Evolutionary conservation across 1,139 yeast species (phyloP).

Genomic region (Blastobotrys persicus): DNA sequence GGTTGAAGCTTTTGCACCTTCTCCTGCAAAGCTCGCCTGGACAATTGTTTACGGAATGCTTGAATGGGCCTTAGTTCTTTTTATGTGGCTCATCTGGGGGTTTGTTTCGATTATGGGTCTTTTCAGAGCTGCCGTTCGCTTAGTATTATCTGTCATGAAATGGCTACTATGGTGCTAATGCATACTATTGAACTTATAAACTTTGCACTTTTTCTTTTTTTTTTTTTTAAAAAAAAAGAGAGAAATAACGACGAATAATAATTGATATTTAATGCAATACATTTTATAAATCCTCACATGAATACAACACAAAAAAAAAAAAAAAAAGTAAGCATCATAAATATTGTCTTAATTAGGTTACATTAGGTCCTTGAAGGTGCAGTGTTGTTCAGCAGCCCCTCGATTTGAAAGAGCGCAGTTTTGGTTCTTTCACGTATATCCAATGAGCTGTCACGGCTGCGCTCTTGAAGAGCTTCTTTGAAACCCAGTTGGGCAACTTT

Average conservation of each 20-base stretch:
- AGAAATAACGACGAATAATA: too few relatives aligned
- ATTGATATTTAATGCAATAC: too few relatives aligned
- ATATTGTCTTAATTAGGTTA: background rate
- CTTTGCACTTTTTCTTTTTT: too few relatives aligned
- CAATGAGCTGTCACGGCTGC: slow-evolving; percentile 37
- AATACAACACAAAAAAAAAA: too few relatives aligned
- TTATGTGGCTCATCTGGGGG: slow-evolving; percentile 70
- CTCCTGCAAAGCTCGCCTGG: slow-evolving; percentile 25
- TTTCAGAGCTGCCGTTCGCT: slow-evolving; percentile 37
- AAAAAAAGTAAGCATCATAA: too few relatives aligned
- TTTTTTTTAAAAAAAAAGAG: too few relatives aligned
- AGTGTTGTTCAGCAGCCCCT: slow-evolving; percentile 17
- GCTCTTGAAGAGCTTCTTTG: slow-evolving; percentile 36
- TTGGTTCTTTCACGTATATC: slow-evolving; percentile 52
- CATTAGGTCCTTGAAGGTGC: background rate
- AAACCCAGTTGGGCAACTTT: slow-evolving; percentile 43
- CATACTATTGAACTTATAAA: too few relatives aligned
- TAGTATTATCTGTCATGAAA: slow-evolving; percentile 43
- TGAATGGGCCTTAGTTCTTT: slow-evolving; percentile 57
- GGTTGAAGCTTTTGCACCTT: slow-evolving; percentile 35
- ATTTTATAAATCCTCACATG: too few relatives aligned
- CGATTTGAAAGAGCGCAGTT: slow-evolving; percentile 44
- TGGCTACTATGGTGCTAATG: slow-evolving; percentile 43
- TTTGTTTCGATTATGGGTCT: slow-evolving; percentile 56
- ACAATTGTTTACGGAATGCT: slow-evolving; percentile 36